Evolutionary conservation across 371 early-diverging fungal species (phyloP), one percentile per base, ranked within the genome.

Genomic region (Apophysomyces variabilis): DNA sequence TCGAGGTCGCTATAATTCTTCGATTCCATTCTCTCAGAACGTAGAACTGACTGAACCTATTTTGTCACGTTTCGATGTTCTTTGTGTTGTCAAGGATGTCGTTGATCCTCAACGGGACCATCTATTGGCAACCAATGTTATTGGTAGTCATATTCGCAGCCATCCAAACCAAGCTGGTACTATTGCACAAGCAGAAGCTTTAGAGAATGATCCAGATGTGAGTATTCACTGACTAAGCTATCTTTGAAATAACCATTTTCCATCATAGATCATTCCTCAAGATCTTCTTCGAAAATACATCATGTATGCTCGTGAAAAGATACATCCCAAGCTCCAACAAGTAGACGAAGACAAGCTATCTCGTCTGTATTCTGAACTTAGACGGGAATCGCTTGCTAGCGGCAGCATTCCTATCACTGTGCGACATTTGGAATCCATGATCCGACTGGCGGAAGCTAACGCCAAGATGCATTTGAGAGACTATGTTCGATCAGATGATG

Each of bases 31-130:
- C 68, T 89, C 93, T 44, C 94, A 97, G 77, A 99, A 99, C 78
- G 99, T 99, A n/a, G 97, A 99, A 71, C 85, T 99, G 62, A 96
- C 96, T 1, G 99, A 99, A 72, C 99, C 99, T 18, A 99, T 99
- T 67, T 77, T 99, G 70, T 98, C 99, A 36, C 95, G 99, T 79
- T 99, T 99, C 76, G 99, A 99, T 83, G 89, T 99, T n/a, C 87
- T 99, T 1, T 99, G 99, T 75, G 98, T 99, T 5, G 96, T 99
- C 39, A 91, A 95, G 73, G 99, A 99, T 77, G 85, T 79, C 12
- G 92, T 95, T 13, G 96, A 99, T 71, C 90, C 94, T 1, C 87
- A 90, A 9, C 80, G 85, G 57, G 99, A 99, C 79, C 93, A 92
- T 71, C 80, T 84, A 38, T 87, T 99, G n/a, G 99, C 98, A 21